Conservation (phyloP, 208 protist species). For the Balamuthia mandrillaris region DNA sequence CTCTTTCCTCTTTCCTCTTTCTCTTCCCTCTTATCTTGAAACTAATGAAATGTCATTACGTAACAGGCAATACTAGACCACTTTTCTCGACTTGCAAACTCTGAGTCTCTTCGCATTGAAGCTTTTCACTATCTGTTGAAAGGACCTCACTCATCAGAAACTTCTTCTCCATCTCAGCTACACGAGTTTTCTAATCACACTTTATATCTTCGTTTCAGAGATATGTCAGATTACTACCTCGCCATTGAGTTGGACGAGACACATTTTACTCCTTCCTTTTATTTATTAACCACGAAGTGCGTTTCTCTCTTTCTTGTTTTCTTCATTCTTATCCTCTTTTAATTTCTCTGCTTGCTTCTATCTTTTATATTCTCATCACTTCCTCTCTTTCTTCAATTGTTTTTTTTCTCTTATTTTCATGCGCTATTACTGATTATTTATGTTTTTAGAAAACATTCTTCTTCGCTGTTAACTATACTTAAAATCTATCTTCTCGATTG, state of each 20-base stretch:
- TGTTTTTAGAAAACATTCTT: no score
- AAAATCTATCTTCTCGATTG: no score
- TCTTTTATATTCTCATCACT: no score
- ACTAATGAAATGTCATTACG: background rate
- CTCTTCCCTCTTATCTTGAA: background rate
- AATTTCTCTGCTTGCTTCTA: no score
- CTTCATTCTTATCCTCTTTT: no score
- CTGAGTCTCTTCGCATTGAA: constrained; percentile 7
- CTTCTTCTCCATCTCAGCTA: background rate
- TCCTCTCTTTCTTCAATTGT: no score
- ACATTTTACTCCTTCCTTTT: constrained; percentile 31
- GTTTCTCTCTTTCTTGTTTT: no score
- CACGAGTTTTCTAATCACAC: background rate
- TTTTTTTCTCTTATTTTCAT: no score
- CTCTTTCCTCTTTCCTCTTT: background rate
- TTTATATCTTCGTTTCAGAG: constrained; percentile 22
- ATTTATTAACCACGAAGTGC: constrained; percentile 36
- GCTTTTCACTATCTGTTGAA: constrained; percentile 25
- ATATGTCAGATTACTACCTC: constrained; percentile 15
- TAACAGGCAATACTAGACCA: constrained; percentile 15
- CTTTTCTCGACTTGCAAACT: background rate
- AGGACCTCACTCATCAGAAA: background rate
- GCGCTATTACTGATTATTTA: no score
- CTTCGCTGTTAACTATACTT: no score
- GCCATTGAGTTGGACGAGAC: constrained; percentile 31